A percentile compares a stretch with the other conserved stretches of the same genome.
These are phyloP conservation scores for Leccinellum rugosiceps DNA, from an alignment of 768 basidiomycete genomes.

Conservation along the genomic window DNA sequence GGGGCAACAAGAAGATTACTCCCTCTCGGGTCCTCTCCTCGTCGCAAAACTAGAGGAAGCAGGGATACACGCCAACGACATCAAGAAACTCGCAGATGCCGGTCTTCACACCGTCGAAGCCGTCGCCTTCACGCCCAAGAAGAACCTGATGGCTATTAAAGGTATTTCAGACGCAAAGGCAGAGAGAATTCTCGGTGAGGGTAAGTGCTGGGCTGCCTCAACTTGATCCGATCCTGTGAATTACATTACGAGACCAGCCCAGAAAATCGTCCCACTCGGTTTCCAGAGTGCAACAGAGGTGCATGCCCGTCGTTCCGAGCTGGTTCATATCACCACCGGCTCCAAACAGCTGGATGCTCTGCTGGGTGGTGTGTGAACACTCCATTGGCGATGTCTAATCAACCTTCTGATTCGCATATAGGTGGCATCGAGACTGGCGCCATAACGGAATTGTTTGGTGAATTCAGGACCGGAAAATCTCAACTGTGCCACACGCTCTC, in stretches of 20 bases:
- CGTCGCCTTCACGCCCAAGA: slow-evolving; percentile 96
- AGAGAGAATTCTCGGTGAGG: slow-evolving; percentile 92
- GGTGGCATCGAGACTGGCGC: slow-evolving; percentile 98
- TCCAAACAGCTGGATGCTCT: slow-evolving; percentile 95
- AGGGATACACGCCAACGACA: slow-evolving; percentile 85
- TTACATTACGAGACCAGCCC: slow-evolving; percentile 48
- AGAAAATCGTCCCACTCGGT: slow-evolving; percentile 94
- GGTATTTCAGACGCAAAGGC: slow-evolving; percentile 97
- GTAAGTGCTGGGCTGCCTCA: slow-evolving; percentile 39
- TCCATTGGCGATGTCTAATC: not conserved
- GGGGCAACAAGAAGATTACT: slow-evolving; percentile 49
- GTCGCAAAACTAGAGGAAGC: slow-evolving; percentile 84
- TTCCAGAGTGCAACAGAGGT: slow-evolving; percentile 99
- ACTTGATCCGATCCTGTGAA: slow-evolving; percentile 1
- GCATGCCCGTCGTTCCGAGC: slow-evolving; percentile 89
- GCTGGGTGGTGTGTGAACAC: slow-evolving; percentile 65
- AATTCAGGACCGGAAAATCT: slow-evolving; percentile 97
- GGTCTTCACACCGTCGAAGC: slow-evolving; percentile 93
- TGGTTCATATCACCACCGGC: slow-evolving; percentile 95
- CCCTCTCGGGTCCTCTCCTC: slow-evolving; percentile 77
- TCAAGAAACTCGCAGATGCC: slow-evolving; percentile 91
- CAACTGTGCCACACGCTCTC: slow-evolving; percentile 98
- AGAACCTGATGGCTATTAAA: slow-evolving; percentile 84
- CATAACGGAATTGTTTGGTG: slow-evolving; percentile 97
- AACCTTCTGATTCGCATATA: slow-evolving; percentile 30